These are phyloP conservation scores for Tagetes patula DNA, from an alignment of 129 eudicot genomes.

Conservation along the genomic window DNA sequence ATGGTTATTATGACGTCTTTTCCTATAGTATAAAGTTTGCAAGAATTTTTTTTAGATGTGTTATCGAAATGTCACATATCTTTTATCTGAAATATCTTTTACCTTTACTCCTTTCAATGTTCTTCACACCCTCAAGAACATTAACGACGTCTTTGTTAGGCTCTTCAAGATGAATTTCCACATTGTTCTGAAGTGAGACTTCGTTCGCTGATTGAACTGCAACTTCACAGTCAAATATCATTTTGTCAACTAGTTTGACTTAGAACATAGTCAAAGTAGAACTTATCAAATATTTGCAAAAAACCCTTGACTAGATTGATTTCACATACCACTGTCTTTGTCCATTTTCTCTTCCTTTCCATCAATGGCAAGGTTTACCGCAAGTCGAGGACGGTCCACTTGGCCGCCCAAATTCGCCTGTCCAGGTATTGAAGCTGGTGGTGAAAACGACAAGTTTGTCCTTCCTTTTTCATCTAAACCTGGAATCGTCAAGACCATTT, in stretches of 20 bases:
- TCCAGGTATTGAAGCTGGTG: slow-evolving; percentile 24
- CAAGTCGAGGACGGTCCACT: slow-evolving; percentile 10
- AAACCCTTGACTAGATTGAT: not conserved
- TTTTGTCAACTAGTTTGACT: not conserved
- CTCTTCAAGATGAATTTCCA: slow-evolving; percentile 36
- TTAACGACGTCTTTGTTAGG: slow-evolving; percentile 27
- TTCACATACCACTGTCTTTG: slow-evolving; percentile 37
- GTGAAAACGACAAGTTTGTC: slow-evolving; percentile 17
- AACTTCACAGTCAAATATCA: slow-evolving; percentile 4
- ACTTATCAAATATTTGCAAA: not conserved
- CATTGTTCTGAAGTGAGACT: slow-evolving; percentile 36
- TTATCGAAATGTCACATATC: not conserved
- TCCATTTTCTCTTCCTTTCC: slow-evolving; percentile 31
- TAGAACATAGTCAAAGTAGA: not conserved
- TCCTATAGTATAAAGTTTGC: slow-evolving; percentile 27
- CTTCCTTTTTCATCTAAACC: slow-evolving; percentile 36
- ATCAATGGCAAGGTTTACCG: slow-evolving; percentile 23
- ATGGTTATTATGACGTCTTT: slow-evolving; percentile 42
- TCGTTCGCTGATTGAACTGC: slow-evolving; percentile 34
- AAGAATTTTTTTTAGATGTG: not conserved
- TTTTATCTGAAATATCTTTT: not conserved
- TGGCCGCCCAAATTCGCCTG: slow-evolving; percentile 30
- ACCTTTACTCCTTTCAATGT: slow-evolving; percentile 27
- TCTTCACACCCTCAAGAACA: slow-evolving; percentile 23
- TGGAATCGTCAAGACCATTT: slow-evolving; percentile 7